Conservation (phyloP, 768 basidiomycete species). For the Boletus insuetus region DNA sequence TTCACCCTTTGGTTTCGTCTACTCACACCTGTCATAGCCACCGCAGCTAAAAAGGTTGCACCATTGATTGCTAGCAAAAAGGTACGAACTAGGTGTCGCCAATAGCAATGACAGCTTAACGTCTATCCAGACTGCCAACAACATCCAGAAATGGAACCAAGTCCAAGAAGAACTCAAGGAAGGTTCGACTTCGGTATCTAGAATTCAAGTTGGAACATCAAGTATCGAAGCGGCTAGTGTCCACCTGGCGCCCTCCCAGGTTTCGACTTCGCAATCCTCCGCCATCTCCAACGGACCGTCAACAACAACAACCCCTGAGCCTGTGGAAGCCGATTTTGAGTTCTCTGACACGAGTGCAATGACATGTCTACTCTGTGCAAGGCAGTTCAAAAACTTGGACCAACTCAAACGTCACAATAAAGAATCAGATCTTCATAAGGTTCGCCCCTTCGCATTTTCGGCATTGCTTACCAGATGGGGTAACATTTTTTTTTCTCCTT, state of each 20-base stretch:
- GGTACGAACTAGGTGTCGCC: constrained; percentile 38
- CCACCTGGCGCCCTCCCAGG: constrained; percentile 6
- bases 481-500: constrained; percentile 21
- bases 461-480: constrained; percentile 20
- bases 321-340: constrained; percentile 66
- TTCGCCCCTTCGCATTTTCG: constrained; percentile 40
- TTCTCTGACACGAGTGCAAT: constrained; percentile 74
- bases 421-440: constrained; percentile 97
- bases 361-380: constrained; percentile 86
- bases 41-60: constrained; percentile 66
- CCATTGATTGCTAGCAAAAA: constrained; percentile 85
- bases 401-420: constrained; percentile 87
- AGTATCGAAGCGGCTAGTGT: constrained; percentile 3
- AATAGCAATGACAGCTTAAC: neutral
- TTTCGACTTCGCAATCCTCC: constrained; percentile 8
- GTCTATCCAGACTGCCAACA: constrained; percentile 66
- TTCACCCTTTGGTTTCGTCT: neutral
- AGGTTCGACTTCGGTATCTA: constrained; percentile 30
- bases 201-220: constrained; percentile 7
- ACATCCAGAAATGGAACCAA: constrained; percentile 97
- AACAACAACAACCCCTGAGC: constrained; percentile 37
- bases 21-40: constrained; percentile 32
- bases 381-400: constrained; percentile 88
- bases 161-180: constrained; percentile 84
- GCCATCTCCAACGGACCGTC: constrained; percentile 19